Conservation (phyloP, 176 grass and related monocot species). For the Microstegium vimineum region DNA sequence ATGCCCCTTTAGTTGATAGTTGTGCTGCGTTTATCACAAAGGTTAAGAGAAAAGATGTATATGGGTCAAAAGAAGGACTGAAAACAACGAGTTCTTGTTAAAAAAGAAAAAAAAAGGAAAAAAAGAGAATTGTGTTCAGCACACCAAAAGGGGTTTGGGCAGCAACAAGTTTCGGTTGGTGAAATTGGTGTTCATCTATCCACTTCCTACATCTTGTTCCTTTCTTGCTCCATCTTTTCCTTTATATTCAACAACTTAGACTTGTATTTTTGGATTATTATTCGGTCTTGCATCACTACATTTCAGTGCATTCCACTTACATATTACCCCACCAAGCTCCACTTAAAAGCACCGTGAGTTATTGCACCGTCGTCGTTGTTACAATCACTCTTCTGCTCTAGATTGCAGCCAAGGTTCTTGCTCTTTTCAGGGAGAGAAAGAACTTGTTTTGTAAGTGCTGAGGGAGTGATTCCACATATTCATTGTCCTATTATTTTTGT, state of each 20-base stretch:
- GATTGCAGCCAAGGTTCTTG: too few relatives aligned
- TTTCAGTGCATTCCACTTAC: neutral
- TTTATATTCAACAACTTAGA: slow-evolving; percentile 10
- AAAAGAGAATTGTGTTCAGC: neutral
- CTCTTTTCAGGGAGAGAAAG: too few relatives aligned
- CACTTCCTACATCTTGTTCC: neutral
- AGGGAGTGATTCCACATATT: too few relatives aligned
- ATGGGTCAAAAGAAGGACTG: neutral
- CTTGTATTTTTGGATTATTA: slow-evolving; percentile 12
- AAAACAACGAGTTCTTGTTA: neutral
- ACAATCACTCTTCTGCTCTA: too few relatives aligned
- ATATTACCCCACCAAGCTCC: neutral
- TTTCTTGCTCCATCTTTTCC: neutral
- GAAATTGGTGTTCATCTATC: too few relatives aligned
- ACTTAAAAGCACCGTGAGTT: too few relatives aligned
- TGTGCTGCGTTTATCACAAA: neutral
- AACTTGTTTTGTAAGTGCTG: too few relatives aligned
- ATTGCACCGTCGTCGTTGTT: too few relatives aligned
- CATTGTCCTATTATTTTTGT: too few relatives aligned
- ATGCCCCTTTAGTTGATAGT: neutral
- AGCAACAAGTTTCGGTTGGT: too few relatives aligned
- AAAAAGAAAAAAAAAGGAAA: neutral
- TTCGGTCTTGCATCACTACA: too few relatives aligned
- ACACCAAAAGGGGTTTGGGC: neutral
- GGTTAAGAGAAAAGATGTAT: neutral